Base-by-base conservation (phyloP, 345 rosid genomes). In the Firmiana major region DNA sequence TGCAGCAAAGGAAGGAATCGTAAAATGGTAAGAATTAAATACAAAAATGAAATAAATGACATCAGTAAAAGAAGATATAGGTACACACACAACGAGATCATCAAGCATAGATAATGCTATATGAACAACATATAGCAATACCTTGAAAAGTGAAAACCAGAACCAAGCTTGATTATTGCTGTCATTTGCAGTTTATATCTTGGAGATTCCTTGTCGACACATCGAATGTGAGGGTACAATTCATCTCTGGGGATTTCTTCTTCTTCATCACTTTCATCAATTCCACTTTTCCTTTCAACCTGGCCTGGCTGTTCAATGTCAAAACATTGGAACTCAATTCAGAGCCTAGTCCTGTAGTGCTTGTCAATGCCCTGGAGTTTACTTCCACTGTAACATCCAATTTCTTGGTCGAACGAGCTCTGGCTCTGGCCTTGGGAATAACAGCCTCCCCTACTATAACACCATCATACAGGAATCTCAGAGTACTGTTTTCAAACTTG, bases 241-340 rank as follows among this genome's bases (percentile, higher is more conserved):
- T 80, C 88, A 89, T 38, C 40, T 79, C 74, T 9, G 87, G 75
- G 24, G 69, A 76, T 74, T 22, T 87, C 49, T 59, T 79, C 81
- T 67, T 83, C 87, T 79, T 74, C 48, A 64, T 64, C 17, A 84
- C 38, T 21, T 59, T 48, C 48, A 85, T 11, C 81, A 84, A 63
- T 12, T 76, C 73, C 12, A 89, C 83, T 58, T n/a, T 79, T 53
- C 92, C 92, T 15, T 22, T 78, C 59, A 89, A 22, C 63, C 53
- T 28, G 0, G 76, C 87, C 31, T 74, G 28, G 71, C 82, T 75
- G 2, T 36, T 85, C 38, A 87, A 71, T 70, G 67, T 75, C 86
- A 89, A 54, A n/a, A 55, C 45, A 59, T 86, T 88, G 24, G 80
- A 81, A 26, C 62, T 76, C 11, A 80, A 6, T 43, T 84, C 90